These are phyloP conservation scores for Amphichorda felina DNA, from an alignment of 2,329 filamentous ascomycete genomes.

Conservation along the genomic window DNA sequence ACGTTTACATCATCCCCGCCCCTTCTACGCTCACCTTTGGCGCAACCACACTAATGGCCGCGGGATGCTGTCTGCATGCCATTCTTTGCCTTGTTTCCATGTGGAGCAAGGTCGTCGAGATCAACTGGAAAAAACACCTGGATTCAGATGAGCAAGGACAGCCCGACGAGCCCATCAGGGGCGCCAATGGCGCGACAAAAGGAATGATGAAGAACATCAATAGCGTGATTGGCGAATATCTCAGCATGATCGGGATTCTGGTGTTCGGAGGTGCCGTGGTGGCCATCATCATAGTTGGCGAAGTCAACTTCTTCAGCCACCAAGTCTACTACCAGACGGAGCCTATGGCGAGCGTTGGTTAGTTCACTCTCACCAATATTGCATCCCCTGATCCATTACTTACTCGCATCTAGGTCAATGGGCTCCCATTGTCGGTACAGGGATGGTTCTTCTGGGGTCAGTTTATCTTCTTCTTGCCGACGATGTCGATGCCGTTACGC, in stretches of 20 bases:
- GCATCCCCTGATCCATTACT: not conserved
- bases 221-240: conserved; percentile 36
- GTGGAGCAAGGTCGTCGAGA: conserved; percentile 51
- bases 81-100: conserved; percentile 49
- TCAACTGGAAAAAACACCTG: conserved; percentile 39
- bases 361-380: conserved; percentile 8
- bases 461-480: conserved; percentile 4
- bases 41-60: conserved; percentile 46
- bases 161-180: conserved; percentile 23
- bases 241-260: conserved; percentile 44
- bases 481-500: not conserved
- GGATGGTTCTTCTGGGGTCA: conserved; percentile 2
- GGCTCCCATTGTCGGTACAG: conserved; percentile 11
- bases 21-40: conserved; percentile 44
- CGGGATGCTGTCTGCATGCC: conserved; percentile 53
- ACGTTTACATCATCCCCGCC: conserved; percentile 51
- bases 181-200: conserved; percentile 41
- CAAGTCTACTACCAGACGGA: conserved; percentile 49
- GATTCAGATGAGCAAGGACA: conserved; percentile 13
- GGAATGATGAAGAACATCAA: conserved; percentile 42
- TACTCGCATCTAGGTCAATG: conserved; percentile 13
- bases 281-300: conserved; percentile 47
- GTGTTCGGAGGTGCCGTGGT: conserved; percentile 47
- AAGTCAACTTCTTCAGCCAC: conserved; percentile 49
- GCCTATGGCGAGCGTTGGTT: conserved; percentile 48